A percentile compares a stretch with the other conserved stretches of the same genome.
phyloP scores from a whole-genome alignment of 2,329 filamentous ascomycete species.

The Pseudonectria foliicola region DNA sequence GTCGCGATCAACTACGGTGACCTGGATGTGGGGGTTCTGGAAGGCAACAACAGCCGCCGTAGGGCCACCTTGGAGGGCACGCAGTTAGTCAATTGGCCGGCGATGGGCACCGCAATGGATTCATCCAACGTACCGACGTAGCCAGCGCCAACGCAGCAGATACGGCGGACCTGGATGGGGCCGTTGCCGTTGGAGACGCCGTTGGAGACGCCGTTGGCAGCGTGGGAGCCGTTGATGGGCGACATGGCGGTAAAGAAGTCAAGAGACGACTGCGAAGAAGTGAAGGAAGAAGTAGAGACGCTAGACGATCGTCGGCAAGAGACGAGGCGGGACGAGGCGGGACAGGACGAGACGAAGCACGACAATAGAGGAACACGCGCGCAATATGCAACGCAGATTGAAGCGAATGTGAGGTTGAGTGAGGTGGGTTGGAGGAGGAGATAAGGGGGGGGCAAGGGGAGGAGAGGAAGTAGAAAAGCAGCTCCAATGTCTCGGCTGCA shows the following conservation, averaged over 20 bases:
- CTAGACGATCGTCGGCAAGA: too few relatives aligned
- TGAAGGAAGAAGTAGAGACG: conserved; percentile 4
- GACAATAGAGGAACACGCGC: too few relatives aligned
- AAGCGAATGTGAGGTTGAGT: too few relatives aligned
- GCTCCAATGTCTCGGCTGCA: too few relatives aligned
- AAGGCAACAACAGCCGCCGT: conserved; percentile 69
- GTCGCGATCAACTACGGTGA: conserved; percentile 70
- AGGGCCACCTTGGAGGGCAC: conserved; percentile 51
- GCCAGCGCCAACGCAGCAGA: conserved; percentile 69
- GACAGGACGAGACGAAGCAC: too few relatives aligned
- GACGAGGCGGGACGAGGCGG: too few relatives aligned
- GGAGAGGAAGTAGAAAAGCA: too few relatives aligned
- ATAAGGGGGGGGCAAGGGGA: too few relatives aligned
- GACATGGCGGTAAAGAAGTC: conserved; percentile 15
- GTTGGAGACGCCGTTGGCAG: conserved; percentile 23
- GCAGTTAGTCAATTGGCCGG: conserved; percentile 9
- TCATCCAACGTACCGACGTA: conserved; percentile 57
- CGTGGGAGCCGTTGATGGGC: conserved; percentile 24
- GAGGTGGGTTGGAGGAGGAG: too few relatives aligned
- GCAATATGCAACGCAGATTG: too few relatives aligned
- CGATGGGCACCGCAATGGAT: conserved; percentile 7
- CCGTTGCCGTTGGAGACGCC: conserved; percentile 10
- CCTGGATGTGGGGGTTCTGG: conserved; percentile 62
- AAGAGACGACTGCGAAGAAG: conserved; percentile 6
- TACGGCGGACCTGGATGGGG: conserved; percentile 41